A percentile compares a stretch with the other conserved stretches of the same genome.
phyloP scores from a whole-genome alignment of 73 alveolate genomes.

The Blepharisma japonicum region DNA sequence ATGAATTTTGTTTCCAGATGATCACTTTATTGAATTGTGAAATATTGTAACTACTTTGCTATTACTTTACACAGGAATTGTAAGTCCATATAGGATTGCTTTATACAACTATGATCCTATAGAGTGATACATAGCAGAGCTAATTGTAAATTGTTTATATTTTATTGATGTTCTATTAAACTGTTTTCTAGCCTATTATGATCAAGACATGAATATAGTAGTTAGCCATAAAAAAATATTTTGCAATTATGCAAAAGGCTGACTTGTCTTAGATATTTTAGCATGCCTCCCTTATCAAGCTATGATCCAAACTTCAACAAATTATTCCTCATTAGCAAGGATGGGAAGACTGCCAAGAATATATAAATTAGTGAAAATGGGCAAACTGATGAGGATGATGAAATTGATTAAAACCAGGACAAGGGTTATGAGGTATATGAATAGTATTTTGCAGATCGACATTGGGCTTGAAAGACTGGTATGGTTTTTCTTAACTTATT shows the following conservation, averaged over 20 bases:
- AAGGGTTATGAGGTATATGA: constrained; percentile 8
- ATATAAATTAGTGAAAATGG: constrained; percentile 45
- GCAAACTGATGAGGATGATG: constrained; percentile 31
- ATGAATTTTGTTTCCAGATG: constrained; percentile 36
- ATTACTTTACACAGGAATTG: constrained; percentile 51
- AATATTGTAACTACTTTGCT: constrained; percentile 41
- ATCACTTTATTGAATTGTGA: constrained; percentile 34
- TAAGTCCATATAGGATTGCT: constrained; percentile 47
- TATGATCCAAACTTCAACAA: background rate
- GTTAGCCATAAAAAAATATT: constrained; percentile 26
- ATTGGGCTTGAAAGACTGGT: constrained; percentile 15
- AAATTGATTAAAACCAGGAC: constrained; percentile 1
- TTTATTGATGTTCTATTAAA: constrained; percentile 50
- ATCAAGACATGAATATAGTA: constrained; percentile 41
- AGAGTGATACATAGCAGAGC: constrained; percentile 34
- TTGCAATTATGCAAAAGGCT: constrained; percentile 27
- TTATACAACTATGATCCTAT: constrained; percentile 32
- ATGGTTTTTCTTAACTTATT: constrained; percentile 20
- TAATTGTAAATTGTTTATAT: constrained; percentile 43
- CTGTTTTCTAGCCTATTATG: constrained; percentile 43
- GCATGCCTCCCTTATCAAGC: constrained; percentile 36
- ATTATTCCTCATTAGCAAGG: constrained; percentile 39
- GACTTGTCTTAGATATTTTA: constrained; percentile 38
- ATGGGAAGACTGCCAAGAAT: constrained; percentile 52
- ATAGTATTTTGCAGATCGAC: background rate